Percentiles rank a stretch among this genome's conserved stretches.
phyloP scores from a whole-genome alignment of 163 green algal genomes.

The Smithsoniella earleae region DNA sequence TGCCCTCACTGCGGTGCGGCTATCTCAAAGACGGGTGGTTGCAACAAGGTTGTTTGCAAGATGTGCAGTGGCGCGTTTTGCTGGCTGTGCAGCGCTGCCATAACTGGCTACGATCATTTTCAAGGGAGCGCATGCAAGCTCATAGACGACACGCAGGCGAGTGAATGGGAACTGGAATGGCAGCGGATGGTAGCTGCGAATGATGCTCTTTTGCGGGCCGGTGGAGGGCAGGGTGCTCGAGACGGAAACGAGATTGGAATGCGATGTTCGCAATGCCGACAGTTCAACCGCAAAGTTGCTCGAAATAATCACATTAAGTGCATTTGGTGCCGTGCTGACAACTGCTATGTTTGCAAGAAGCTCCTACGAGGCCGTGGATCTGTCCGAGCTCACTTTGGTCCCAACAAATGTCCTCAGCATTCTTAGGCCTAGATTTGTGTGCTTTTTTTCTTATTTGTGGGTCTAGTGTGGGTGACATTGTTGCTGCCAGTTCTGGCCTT shows the following conservation, averaged over 20 bases:
- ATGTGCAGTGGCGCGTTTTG: slow-evolving; percentile 9
- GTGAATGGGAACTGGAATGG: background rate
- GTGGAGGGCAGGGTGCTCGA: too few relatives aligned
- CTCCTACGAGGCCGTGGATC: background rate
- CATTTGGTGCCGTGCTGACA: background rate
- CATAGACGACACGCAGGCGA: background rate
- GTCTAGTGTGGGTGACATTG: too few relatives aligned
- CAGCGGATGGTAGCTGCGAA: background rate
- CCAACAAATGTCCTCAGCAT: background rate
- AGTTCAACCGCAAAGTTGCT: background rate
- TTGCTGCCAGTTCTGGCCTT: too few relatives aligned
- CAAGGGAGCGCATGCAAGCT: background rate
- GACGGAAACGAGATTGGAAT: background rate
- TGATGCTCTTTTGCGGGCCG: background rate
- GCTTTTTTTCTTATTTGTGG: too few relatives aligned
- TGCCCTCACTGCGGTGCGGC: background rate
- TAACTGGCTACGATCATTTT: slow-evolving; percentile 15
- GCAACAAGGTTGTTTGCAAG: slow-evolving; percentile 10
- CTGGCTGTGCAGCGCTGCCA: background rate
- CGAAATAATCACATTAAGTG: slow-evolving; percentile 16
- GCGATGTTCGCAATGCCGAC: background rate
- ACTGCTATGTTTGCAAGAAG: background rate
- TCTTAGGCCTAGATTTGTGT: too few relatives aligned
- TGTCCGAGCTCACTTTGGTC: background rate
- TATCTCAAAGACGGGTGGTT: background rate